Base-by-base conservation (phyloP, 2,329 filamentous ascomycete genomes). In the Penicillium rolfsii region DNA sequence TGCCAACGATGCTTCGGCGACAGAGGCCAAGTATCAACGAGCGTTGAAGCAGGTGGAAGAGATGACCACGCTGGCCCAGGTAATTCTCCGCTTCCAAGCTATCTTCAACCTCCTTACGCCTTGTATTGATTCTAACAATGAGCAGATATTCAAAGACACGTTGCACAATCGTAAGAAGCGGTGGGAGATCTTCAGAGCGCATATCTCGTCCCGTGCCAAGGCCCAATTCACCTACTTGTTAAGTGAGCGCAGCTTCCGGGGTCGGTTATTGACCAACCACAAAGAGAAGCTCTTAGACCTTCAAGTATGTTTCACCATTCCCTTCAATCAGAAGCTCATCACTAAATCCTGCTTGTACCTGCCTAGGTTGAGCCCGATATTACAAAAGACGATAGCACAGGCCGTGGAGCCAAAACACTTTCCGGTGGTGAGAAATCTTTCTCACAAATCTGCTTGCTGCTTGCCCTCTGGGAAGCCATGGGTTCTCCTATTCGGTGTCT, bases 401-500 rank as follows among this genome's bases (percentile, higher is more conserved):
- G 92, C 2, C 87, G 94, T 53, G 90, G 91, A 71, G 94, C 95
- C 26, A 96, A 92, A 78, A 98, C 94, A 0, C 82, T 99, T 1
- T 97, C 93, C 8, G 95, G 95, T 56, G 95, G 95, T 33, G 95
- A 99, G 75, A 99, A 99, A 76, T 98, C 94, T 0, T 99, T 98
- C 76, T 96, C 93, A 3, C 97, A 94, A 4, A 96, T 98, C 61
- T 99, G 95, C 78, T 85, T 99, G 69, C 81, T 99, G 57, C 83
- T 99, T 35, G 87, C 93, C 2, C 89, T 99, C 19, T 99, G 95
- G 95, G 95, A 99, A 74, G 94, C 95, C 33, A 99, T 99, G 89
- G 94, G 95, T 11, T 96, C 93, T 19, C 94, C 93, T 0, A 89
- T 99, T 62, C 87, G 95, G 57, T 99, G 95, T 72, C 83, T 99